Evolutionary conservation across 1,284 basidiomycete species (phyloP), one percentile per base, ranked within the genome.

Genomic region (Pisolithus thermaeus): DNA sequence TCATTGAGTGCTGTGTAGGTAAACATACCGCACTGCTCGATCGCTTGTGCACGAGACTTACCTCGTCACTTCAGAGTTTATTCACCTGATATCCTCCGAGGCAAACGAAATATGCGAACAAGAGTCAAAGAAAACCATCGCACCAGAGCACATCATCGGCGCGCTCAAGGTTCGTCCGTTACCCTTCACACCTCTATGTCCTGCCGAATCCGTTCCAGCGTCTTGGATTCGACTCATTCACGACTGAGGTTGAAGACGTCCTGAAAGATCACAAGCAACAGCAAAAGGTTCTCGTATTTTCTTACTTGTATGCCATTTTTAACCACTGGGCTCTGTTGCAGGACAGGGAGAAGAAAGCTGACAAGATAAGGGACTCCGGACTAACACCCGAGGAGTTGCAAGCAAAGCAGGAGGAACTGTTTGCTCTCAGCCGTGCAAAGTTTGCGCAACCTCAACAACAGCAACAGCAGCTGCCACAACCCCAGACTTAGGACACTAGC

Each of bases 1-100:
- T 99, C 47, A 94, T 96, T 69, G 94, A 98, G 72, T 97, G 94
- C 67, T 98, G 96, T 80, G 92, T 97, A 81, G 94, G 93, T 94
- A 74, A 79, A 81, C 71, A 71, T 55, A 45, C 47, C 32, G 46
- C 50, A n/a, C 35, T 52, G 44, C 43, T 38, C 32, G 22, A 49
- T 36, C 39, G 52, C 52, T 45, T 51, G 47, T 50, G 45, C 47
- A 47, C 35, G 37, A 47, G 22, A 27, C 56, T 59, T 53, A 59
- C 41, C 20, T 25, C 43, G 28, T 43, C 59, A 46, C 54, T 50
- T 50, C 63, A 97, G 96, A 99, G 77, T 99, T 98, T 72, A 96
- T 99, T 60, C 92, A 97, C 66, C 74, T 99, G 66, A 89, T 99
- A 65, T 97, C 97, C 14, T 95, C 95, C 7, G 94, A 98, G 70